A percentile compares a stretch with the other conserved stretches of the same genome.
Evolutionary conservation across 2,329 filamentous ascomycete genomes (phyloP).

Genomic region (Pseudonectria foliicola): DNA sequence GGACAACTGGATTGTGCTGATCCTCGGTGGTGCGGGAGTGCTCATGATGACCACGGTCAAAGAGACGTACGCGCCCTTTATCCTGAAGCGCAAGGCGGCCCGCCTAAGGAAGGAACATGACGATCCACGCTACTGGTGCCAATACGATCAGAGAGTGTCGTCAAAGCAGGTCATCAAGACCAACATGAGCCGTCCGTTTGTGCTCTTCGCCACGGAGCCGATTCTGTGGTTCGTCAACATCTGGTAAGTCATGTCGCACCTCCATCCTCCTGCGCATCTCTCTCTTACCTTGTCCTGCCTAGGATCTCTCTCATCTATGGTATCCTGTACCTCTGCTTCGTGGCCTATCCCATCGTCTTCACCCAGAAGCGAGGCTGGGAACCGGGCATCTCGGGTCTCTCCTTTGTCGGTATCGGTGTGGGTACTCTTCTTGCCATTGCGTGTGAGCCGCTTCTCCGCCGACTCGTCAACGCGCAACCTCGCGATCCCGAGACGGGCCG

Average conservation of each 20-base stretch:
- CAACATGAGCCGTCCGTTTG: slow-evolving; percentile 71
- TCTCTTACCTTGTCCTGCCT: slow-evolving; percentile 4
- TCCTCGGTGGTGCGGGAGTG: slow-evolving; percentile 58
- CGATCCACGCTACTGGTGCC: slow-evolving; percentile 68
- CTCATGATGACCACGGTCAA: slow-evolving; percentile 51
- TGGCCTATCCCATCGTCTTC: slow-evolving; percentile 85
- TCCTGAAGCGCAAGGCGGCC: slow-evolving; percentile 61
- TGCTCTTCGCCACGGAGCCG: slow-evolving; percentile 72
- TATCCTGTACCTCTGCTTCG: slow-evolving; percentile 84
- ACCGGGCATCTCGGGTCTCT: slow-evolving; percentile 63
- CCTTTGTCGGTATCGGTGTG: slow-evolving; percentile 65
- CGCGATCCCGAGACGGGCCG: slow-evolving; percentile 69
- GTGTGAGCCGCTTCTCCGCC: slow-evolving; percentile 64
- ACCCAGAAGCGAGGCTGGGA: slow-evolving; percentile 67
- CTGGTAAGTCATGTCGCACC: slow-evolving; percentile 42
- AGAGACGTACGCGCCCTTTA: slow-evolving; percentile 70
- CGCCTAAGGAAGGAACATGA: slow-evolving; percentile 59
- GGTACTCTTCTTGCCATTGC: slow-evolving; percentile 56
- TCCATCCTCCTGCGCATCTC: neutral
- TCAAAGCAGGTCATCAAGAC: slow-evolving; percentile 62
- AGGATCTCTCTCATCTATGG: slow-evolving; percentile 79
- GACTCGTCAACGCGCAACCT: slow-evolving; percentile 69
- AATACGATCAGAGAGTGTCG: slow-evolving; percentile 65
- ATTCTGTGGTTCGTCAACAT: slow-evolving; percentile 66
- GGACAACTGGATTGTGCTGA: slow-evolving; percentile 76